A percentile compares a stretch with the other conserved stretches of the same genome.
phyloP scores from a whole-genome alignment of 2,329 filamentous ascomycete genomes.

The Waltergamsia citrina region DNA sequence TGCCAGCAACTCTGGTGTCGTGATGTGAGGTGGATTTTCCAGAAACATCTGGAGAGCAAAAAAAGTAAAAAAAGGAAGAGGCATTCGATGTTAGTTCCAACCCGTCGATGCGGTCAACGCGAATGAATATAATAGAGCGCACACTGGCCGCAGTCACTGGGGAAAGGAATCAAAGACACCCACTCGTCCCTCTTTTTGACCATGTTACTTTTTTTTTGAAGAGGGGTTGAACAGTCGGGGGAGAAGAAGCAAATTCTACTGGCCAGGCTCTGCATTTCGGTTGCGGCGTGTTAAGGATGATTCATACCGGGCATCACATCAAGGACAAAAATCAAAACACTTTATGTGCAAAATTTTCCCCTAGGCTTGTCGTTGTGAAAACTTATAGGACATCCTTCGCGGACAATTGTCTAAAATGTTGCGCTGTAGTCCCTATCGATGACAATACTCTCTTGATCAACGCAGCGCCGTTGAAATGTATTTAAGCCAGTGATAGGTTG shows the following conservation, averaged over 20 bases:
- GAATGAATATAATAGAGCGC: not conserved
- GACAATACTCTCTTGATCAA: no score
- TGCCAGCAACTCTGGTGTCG: constrained; percentile 98
- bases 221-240: no score
- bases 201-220: not conserved
- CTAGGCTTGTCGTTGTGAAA: no score
- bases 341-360: constrained; percentile 12
- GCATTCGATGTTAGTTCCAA: constrained; percentile 12
- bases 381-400: no score
- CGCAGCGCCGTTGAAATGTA: no score
- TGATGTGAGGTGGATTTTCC: constrained; percentile 80
- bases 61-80: constrained; percentile 4
- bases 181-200: not conserved
- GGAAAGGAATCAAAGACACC: not conserved
- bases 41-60: not conserved
- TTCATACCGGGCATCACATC: constrained; percentile 42
- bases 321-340: constrained; percentile 25
- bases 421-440: no score
- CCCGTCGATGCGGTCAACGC: constrained; percentile 19
- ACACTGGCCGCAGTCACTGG: no score
- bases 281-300: constrained; percentile 42
- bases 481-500: no score
- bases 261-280: constrained; percentile 35
- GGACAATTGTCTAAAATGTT: no score
- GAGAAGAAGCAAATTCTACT: no score